Conservation (phyloP, 768 basidiomycete species). For the Suillus hirtellus region DNA sequence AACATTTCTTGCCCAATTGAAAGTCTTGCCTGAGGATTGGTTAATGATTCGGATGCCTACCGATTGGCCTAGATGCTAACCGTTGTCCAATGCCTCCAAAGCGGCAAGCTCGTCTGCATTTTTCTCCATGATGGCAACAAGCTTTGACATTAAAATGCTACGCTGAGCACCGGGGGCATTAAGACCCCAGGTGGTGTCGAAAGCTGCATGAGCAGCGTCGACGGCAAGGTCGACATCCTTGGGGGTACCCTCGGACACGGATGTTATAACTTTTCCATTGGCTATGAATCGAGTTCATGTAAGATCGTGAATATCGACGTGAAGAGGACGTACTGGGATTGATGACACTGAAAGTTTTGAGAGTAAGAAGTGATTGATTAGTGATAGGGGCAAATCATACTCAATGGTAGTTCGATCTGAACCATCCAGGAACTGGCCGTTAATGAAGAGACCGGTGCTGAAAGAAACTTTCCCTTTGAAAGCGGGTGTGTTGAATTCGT, state of each 20-base stretch:
- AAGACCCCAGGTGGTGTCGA: slow-evolving; percentile 68
- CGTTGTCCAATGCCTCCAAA: slow-evolving; percentile 71
- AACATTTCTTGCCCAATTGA: slow-evolving; percentile 43
- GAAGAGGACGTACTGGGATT: slow-evolving; percentile 47
- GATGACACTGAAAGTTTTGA: slow-evolving; percentile 43
- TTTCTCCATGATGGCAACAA: slow-evolving; percentile 64
- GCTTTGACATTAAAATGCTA: slow-evolving; percentile 55
- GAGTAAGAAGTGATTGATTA: background rate
- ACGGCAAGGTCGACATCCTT: slow-evolving; percentile 82
- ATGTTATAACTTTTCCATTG: slow-evolving; percentile 61
- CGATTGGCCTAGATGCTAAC: slow-evolving; percentile 28
- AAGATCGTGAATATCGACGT: slow-evolving; percentile 12
- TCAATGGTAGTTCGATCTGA: slow-evolving; percentile 62
- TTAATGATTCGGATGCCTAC: background rate
- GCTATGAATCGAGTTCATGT: slow-evolving; percentile 38
- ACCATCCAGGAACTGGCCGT: slow-evolving; percentile 64
- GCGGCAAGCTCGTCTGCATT: slow-evolving; percentile 68
- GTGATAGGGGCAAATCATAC: slow-evolving; percentile 40
- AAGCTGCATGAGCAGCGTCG: slow-evolving; percentile 59
- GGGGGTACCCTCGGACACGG: slow-evolving; percentile 57
- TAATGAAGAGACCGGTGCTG: slow-evolving; percentile 71
- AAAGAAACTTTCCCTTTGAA: slow-evolving; percentile 62
- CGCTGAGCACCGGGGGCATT: slow-evolving; percentile 54
- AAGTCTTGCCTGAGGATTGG: slow-evolving; percentile 53
- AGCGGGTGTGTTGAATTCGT: slow-evolving; percentile 52